These are phyloP conservation scores for Zopfia rhizophila DNA, from an alignment of 2,329 filamentous ascomycete species.

Conservation along the genomic window DNA sequence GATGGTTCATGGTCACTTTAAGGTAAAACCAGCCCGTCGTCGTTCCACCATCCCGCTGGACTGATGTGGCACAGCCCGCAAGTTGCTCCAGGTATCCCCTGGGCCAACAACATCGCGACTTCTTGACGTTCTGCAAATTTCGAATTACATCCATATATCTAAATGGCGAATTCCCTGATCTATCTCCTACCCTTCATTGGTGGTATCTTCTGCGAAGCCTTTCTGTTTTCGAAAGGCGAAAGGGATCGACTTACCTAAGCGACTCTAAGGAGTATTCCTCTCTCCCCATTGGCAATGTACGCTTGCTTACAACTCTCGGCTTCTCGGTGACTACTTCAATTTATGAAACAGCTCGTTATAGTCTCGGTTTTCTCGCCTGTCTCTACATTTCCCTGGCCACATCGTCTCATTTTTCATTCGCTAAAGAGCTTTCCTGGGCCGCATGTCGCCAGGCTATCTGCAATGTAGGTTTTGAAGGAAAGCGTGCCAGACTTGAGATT, in stretches of 20 bases:
- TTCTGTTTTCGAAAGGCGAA: constrained; percentile 16
- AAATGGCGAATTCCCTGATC: too few relatives aligned
- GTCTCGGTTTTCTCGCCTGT: constrained; percentile 1
- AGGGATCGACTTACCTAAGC: constrained; percentile 22
- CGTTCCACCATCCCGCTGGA: too few relatives aligned
- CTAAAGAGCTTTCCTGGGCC: constrained; percentile 22
- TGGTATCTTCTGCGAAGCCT: constrained; percentile 7
- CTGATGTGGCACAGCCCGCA: too few relatives aligned
- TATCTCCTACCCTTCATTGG: constrained; percentile 9
- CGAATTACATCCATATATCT: too few relatives aligned
- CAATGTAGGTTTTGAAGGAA: constrained; percentile 22
- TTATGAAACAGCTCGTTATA: too few relatives aligned
- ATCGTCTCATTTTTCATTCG: constrained; percentile 24
- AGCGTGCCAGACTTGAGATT: constrained; percentile 21
- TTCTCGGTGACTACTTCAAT: too few relatives aligned
- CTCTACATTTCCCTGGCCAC: constrained; percentile 13
- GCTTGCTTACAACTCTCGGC: background rate
- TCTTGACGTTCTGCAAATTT: too few relatives aligned
- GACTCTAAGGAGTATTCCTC: too few relatives aligned
- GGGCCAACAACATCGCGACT: too few relatives aligned
- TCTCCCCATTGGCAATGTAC: background rate
- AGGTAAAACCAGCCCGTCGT: too few relatives aligned
- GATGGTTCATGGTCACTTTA: too few relatives aligned
- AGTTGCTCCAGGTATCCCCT: too few relatives aligned
- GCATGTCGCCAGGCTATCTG: constrained; percentile 7